phyloP scores from a whole-genome alignment of 345 rosid species.

The Salix dunnii region DNA sequence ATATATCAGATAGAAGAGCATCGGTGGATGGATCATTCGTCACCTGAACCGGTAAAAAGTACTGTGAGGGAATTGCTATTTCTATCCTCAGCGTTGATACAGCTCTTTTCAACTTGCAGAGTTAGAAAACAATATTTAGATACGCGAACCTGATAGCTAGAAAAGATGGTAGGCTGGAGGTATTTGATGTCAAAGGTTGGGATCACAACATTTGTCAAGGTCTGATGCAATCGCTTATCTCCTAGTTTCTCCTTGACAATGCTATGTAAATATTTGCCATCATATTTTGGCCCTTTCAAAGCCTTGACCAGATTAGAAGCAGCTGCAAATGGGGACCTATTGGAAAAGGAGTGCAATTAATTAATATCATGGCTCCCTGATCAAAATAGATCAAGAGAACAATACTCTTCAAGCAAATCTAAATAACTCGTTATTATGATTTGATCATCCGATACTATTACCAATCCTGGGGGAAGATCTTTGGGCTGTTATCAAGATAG shows the following conservation, averaged over 20 bases:
- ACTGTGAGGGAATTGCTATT: neutral
- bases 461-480: slow-evolving; percentile 17
- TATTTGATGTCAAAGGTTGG: slow-evolving; percentile 68
- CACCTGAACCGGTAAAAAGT: slow-evolving; percentile 18
- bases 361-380: neutral
- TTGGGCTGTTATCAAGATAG: slow-evolving; percentile 17
- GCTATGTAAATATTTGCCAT: slow-evolving; percentile 49
- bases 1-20: slow-evolving; percentile 55
- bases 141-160: slow-evolving; percentile 43
- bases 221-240: slow-evolving; percentile 40
- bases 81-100: no score
- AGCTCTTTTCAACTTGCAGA: no score
- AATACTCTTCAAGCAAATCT: neutral
- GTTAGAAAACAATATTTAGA: no score
- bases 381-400: neutral
- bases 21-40: slow-evolving; percentile 33
- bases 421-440: neutral
- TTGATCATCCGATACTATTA: neutral
- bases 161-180: slow-evolving; percentile 68
- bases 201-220: slow-evolving; percentile 68
- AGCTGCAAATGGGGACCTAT: slow-evolving; percentile 24
- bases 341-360: neutral
- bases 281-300: slow-evolving; percentile 57
- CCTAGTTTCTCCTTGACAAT: slow-evolving; percentile 47
- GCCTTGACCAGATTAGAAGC: slow-evolving; percentile 38